Percentiles rank a stretch among this genome's conserved stretches.
Evolutionary conservation across 2,329 filamentous ascomycete genomes (phyloP).

Genomic region (Venturia nashicola): DNA sequence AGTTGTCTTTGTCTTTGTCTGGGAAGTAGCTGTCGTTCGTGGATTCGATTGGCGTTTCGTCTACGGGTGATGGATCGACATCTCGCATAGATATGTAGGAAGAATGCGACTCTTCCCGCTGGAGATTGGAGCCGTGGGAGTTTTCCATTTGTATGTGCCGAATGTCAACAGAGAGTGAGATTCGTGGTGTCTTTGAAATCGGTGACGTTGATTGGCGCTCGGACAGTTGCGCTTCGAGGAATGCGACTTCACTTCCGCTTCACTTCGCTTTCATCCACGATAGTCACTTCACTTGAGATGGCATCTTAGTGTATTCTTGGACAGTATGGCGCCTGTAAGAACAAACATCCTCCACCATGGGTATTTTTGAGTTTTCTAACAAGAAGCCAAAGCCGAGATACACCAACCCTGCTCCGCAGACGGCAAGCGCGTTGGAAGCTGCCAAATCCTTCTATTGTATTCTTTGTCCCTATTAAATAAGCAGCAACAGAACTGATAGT

Average conservation of each 20-base stretch:
- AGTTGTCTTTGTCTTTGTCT: slow-evolving; percentile 14
- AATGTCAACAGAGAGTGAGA: background rate
- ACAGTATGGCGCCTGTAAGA: slow-evolving; percentile 5
- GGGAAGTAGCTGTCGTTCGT: slow-evolving; percentile 36
- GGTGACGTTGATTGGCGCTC: slow-evolving; percentile 2
- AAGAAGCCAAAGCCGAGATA: background rate
- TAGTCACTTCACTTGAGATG: background rate
- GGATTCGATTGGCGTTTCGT: slow-evolving; percentile 35
- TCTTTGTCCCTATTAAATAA: no score
- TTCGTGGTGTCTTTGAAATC: slow-evolving; percentile 2
- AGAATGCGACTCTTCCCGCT: slow-evolving; percentile 3
- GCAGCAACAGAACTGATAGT: background rate
- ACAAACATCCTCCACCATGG: background rate
- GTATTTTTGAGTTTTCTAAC: background rate
- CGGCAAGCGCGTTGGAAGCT: slow-evolving; percentile 11
- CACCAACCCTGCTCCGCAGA: slow-evolving; percentile 9
- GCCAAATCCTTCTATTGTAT: slow-evolving; percentile 10
- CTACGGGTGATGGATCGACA: slow-evolving; percentile 73
- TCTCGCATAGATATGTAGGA: slow-evolving; percentile 46
- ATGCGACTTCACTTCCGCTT: background rate
- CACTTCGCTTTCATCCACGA: background rate
- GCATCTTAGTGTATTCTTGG: background rate
- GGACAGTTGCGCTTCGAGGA: background rate
- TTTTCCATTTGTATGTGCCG: slow-evolving; percentile 3
- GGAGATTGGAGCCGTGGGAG: background rate